These are phyloP conservation scores for Pythium aphanidermatum DNA, from an alignment of 352 stramenopile species.

Conservation along the genomic window DNA sequence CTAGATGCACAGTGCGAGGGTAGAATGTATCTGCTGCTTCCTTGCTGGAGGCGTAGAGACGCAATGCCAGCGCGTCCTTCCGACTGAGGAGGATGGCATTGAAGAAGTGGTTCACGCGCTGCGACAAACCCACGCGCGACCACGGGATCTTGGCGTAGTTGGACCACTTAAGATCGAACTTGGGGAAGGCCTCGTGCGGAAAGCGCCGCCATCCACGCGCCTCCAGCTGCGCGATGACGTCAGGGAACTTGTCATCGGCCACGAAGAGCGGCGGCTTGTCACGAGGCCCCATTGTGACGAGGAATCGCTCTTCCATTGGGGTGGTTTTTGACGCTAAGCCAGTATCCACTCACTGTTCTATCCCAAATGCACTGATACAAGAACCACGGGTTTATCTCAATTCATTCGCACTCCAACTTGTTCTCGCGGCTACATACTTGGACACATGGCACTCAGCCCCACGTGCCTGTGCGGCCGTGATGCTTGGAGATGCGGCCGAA, in stretches of 20 bases:
- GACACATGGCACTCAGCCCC: no score
- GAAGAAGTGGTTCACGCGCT: conserved; percentile 69
- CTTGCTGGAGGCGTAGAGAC: conserved; percentile 21
- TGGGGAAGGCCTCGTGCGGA: conserved; percentile 47
- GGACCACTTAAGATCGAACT: conserved; percentile 53
- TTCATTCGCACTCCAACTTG: no score
- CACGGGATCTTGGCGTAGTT: conserved; percentile 70
- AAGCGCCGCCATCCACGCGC: conserved; percentile 43
- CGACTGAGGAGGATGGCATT: conserved; percentile 53
- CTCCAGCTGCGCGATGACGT: conserved; percentile 36
- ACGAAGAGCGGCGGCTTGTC: conserved; percentile 29
- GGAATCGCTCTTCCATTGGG: no score
- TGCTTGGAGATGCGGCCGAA: conserved; percentile 56
- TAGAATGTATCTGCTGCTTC: conserved; percentile 43
- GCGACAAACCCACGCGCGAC: conserved; percentile 26
- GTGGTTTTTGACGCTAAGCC: no score
- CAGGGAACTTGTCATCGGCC: conserved; percentile 50
- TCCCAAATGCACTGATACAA: no score
- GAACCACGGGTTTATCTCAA: no score
- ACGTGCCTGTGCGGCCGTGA: conserved; percentile 30
- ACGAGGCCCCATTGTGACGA: no score
- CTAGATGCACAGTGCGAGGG: conserved; percentile 41
- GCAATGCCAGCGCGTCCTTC: conserved; percentile 44
- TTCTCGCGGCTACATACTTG: neutral
- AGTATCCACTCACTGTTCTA: no score